Evolutionary conservation across 2,329 filamentous ascomycete species (phyloP), one percentile per base, ranked within the genome.

Genomic region (Sphaerulina vaccinii): DNA sequence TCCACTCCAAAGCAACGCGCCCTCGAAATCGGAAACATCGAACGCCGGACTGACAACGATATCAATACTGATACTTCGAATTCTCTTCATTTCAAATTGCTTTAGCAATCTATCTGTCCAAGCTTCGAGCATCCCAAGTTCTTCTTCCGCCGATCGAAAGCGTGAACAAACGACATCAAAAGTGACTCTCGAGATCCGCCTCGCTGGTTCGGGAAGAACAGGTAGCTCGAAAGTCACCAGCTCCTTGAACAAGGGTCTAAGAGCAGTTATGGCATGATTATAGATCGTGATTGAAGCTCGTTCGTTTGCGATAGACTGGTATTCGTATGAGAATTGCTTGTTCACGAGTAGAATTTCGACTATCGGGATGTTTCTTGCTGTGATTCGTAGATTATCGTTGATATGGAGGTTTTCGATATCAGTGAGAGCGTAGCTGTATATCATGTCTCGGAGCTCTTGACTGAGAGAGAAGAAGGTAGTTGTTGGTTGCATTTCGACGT

Each of bases 401-500:
- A 43, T 32, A 16, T 24, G 9, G 37, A 29, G 21, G 15, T 42
- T 21, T 19, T 32, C 15, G 19, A 48, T 33, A 9, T n/a, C 8
- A 15, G 27, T 27, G 5, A 54, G 41, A 24, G 48, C 37, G 21
- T 55, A 21, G 9, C 13, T 5, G 39, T 52, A 55, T 44, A 55
- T 55, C 11, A 44, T 38, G n/a, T 55, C 48, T 16, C 49, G 52
- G 23, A 52, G 49, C 42, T 55, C 52, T 32, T 43, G 37, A 13
- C 49, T 32, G 9, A 55, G 44, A 16, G 48, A 36, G 49, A 52
- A 46, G 39, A 55, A 49, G 44, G 46, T 21, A 21, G 21, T 11
- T 44, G 22, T 18, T 37, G 38, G 18, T 24, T n/a, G n/a, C n/a
- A 44, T 45, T 23, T 16, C 21, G 40, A 16, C 9, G n/a, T n/a